Conservation (phyloP, 257 asterid genomes). For the Gentiana dahurica region DNA sequence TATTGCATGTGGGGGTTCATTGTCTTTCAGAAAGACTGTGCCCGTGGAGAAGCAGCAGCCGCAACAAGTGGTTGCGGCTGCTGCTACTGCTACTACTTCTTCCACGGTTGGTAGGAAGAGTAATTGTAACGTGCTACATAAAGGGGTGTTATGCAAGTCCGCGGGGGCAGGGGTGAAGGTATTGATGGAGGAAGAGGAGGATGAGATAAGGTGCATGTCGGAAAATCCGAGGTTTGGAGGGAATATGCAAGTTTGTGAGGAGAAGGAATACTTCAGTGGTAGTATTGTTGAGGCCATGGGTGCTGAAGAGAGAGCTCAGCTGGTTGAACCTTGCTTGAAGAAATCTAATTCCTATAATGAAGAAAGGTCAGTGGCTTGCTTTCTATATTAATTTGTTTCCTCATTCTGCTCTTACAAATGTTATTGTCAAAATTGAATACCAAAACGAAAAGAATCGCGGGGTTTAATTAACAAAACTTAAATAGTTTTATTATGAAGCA, state of each 20-base stretch:
- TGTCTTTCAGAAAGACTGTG: conserved; percentile 34
- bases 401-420: not conserved
- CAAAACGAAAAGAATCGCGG: too few relatives aligned
- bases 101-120: conserved; percentile 40
- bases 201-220: conserved; percentile 58
- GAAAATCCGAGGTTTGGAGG: conserved; percentile 95
- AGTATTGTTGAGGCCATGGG: conserved; percentile 64
- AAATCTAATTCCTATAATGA: conserved; percentile 77
- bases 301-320: conserved; percentile 23
- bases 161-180: conserved; percentile 12
- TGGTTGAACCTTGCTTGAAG: conserved; percentile 31
- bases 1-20: conserved; percentile 73
- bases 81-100: not conserved
- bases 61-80: not conserved
- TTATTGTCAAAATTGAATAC: not conserved
- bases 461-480: too few relatives aligned
- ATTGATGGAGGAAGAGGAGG: conserved; percentile 27
- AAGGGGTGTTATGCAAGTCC: conserved; percentile 34
- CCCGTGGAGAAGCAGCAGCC: conserved; percentile 11
- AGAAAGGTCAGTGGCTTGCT: conserved; percentile 44
- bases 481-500: not conserved
- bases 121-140: conserved; percentile 29
- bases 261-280: conserved; percentile 83
- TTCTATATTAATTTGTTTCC: not conserved
- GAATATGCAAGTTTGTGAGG: conserved; percentile 39